Base-by-base conservation (phyloP, 208 protist genomes). In the Leishmania turanica region DNA sequence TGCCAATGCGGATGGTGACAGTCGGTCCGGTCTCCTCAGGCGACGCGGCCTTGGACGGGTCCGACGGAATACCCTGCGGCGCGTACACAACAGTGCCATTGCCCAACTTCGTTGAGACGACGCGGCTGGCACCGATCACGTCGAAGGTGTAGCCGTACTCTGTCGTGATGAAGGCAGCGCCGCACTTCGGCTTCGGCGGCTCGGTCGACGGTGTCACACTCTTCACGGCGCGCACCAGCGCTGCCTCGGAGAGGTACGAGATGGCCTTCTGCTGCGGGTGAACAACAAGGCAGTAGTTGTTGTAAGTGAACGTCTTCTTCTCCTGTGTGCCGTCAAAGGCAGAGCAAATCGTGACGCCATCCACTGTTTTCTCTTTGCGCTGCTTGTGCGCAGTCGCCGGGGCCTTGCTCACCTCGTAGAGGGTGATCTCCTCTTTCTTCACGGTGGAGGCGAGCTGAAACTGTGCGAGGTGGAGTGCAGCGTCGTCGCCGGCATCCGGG, bases 1-100 rank as follows among this genome's bases (percentile, higher is more conserved):
- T 87, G 37, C 90, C 93, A 31, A 90, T 84, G 77, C 93, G 93
- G 40, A 96, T 87, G 19, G 93, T 96, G 27, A 96, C 84, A 45
- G 89, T 91, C 34, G 91, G 91, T n/a, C 89, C 89, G 64, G 86
- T 83, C 64, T 95, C 84, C 68, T 90, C 85, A 6, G 83, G 83
- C 21, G 73, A 70, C 49, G 51, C 72, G 27, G 85, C 80, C 65
- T 84, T 84, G 1, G 81, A 78, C 51, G 89, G 60, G 49, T 92
- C 88, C 1, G 79, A 76, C 31, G 88, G 88, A 56, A 91, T 84
- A 65, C 90, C 90, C 51, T 90, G 81, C 27, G 88, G 93, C 27
- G 90, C 89, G 78, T 95, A 95, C 53, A 92, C 89, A 53, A 96
- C 84, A 9, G 91, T 91, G 75, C 89, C 87, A 49, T 89, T 89